Evolutionary conservation across 257 asterid species (phyloP), one percentile per base, ranked within the genome.

Genomic region (Nemophila menziesii): DNA sequence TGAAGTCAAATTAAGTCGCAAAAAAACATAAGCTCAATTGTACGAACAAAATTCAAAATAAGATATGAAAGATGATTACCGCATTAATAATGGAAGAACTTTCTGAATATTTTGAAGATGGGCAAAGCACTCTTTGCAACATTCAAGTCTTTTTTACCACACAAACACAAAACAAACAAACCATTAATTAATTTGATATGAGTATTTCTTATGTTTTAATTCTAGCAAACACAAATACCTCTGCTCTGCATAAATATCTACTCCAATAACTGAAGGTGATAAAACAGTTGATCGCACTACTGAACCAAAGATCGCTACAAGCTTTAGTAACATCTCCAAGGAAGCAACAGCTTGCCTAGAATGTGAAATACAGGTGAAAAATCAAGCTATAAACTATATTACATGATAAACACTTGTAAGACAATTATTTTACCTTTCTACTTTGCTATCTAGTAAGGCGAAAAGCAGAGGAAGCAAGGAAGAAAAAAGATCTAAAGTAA

Each of bases 241-340:
- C 73, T 85, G 80, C 63, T 90, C 98, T 29, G 82, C 82, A 54
- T 85, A 96, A 64, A 90, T 93, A 70, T 90, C 78, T 40, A 90
- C 93, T 22, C 98, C 96, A 55, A 85, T 77, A 20, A 75, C 55
- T 15, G 70, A 92, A 43, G 75, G 93, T 33, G 92, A 92, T 42
- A 86, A 72, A 56, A 77, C 76, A 11, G 96, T 75, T 20, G 98
- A 63, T 44, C 65, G 74, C 46, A 90, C 73, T 43, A 71, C 57
- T 14, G 78, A 39, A 43, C 96, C 96, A 49, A 85, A 90, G 23
- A 73, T 81, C 17, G 98, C 93, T 43, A 79, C 82, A 45, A 90
- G 84, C 67, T 90, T 85, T 63, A 90, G 68, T 61, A 90, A 80
- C 75, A 90, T 67, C 74, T 90, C 96, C 74, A 90, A 49, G 23